A percentile compares a stretch with the other conserved stretches of the same genome.
Evolutionary conservation across 768 basidiomycete genomes (phyloP).

Genomic region (Russula dissimulans): DNA sequence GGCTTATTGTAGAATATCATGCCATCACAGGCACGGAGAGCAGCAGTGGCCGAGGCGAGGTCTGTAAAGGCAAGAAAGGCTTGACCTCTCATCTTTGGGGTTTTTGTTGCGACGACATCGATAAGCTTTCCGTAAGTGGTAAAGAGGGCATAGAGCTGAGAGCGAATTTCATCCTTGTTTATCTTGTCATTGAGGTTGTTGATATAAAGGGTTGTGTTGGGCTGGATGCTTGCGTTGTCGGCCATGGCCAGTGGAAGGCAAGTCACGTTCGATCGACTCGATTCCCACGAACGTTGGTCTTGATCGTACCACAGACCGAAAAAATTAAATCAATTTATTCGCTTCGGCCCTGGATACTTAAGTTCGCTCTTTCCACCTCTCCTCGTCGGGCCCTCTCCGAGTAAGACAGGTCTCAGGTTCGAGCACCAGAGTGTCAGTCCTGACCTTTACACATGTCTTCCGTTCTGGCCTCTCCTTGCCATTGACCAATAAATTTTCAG

Average conservation of each 20-base stretch:
- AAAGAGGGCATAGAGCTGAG: slow-evolving; percentile 81
- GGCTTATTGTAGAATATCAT: slow-evolving; percentile 91
- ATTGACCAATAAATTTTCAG: not conserved
- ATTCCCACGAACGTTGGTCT: slow-evolving; percentile 1
- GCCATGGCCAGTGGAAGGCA: slow-evolving; percentile 27
- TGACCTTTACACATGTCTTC: not conserved
- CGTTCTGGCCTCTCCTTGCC: no score
- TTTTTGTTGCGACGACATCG: slow-evolving; percentile 87
- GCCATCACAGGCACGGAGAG: slow-evolving; percentile 87
- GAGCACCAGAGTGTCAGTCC: not conserved
- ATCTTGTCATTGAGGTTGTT: slow-evolving; percentile 91
- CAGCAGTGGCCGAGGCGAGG: slow-evolving; percentile 82
- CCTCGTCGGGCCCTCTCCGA: not conserved
- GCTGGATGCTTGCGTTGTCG: slow-evolving; percentile 41
- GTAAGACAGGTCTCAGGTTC: not conserved
- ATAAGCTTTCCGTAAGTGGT: slow-evolving; percentile 88
- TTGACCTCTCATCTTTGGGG: slow-evolving; percentile 80
- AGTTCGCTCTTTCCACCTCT: not conserved
- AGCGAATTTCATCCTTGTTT: slow-evolving; percentile 81
- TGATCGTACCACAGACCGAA: not conserved
- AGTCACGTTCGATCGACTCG: slow-evolving; percentile 7
- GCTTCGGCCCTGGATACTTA: not conserved
- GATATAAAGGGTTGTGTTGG: slow-evolving; percentile 83
- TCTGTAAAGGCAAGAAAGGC: slow-evolving; percentile 96
- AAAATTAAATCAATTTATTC: not conserved